Conservation (phyloP, 257 asterid genomes). For the Lycium ferocissimum region DNA sequence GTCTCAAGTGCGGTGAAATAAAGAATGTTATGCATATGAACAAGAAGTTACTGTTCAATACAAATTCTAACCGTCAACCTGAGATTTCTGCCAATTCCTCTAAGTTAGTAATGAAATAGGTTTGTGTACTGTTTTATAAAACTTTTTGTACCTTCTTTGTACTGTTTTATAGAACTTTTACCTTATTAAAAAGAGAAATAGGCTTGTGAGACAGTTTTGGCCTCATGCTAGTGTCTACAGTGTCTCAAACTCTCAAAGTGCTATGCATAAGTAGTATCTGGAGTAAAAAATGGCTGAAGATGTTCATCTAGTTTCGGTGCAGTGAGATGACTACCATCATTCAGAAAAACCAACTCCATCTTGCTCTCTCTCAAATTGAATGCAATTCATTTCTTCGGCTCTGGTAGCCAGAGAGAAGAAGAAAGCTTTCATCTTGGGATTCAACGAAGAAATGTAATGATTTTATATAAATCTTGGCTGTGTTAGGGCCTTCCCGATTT, state of each 20-base stretch:
- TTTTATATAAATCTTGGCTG: background rate
- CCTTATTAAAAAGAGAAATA: background rate
- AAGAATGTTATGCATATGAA: background rate
- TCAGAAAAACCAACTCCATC: background rate
- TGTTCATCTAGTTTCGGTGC: no score
- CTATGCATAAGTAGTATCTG: background rate
- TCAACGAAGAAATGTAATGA: background rate
- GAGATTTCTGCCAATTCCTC: background rate
- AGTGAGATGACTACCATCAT: background rate
- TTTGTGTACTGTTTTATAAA: background rate
- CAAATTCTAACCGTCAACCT: background rate
- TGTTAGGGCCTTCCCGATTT: background rate
- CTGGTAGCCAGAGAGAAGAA: background rate
- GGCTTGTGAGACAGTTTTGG: slow-evolving; percentile 15
- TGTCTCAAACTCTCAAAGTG: background rate
- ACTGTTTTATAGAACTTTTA: no score
- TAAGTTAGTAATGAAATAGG: background rate
- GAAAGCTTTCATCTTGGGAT: background rate
- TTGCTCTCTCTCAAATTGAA: background rate
- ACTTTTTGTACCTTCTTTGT: no score
- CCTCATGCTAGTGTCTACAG: background rate
- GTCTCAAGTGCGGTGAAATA: background rate
- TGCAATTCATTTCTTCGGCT: background rate
- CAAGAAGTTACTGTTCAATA: background rate
- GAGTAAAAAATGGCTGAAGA: background rate